These are phyloP conservation scores for Clonostachys rhizophaga DNA, from an alignment of 2,329 filamentous ascomycete species.

Conservation along the genomic window DNA sequence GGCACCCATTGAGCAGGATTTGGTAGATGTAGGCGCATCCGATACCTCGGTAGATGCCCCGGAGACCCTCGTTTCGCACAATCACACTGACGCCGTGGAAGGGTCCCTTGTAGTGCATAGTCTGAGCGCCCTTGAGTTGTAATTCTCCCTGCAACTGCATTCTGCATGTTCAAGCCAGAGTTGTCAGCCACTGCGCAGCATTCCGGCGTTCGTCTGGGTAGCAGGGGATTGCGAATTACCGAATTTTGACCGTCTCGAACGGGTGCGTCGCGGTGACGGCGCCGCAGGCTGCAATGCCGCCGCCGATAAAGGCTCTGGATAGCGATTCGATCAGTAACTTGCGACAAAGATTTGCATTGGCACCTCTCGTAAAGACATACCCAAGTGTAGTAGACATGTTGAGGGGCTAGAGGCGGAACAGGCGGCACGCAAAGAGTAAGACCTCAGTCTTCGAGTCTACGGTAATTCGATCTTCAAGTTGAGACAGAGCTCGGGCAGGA, in stretches of 20 bases:
- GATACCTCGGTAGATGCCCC: conserved; percentile 82
- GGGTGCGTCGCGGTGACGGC: conserved; percentile 97
- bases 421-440: too few species aligned
- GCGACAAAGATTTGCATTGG: not conserved
- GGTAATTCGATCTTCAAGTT: too few species aligned
- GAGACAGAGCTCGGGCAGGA: too few species aligned
- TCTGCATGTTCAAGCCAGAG: conserved; percentile 34
- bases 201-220: not conserved
- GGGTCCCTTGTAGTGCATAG: conserved; percentile 85
- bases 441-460: too few species aligned
- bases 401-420: not conserved
- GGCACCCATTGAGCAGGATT: conserved; percentile 92
- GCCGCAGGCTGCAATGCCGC: conserved; percentile 93
- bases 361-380: conserved; percentile 17
- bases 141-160: conserved; percentile 97
- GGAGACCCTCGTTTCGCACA: conserved; percentile 80
- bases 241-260: conserved; percentile 98
- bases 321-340: not conserved
- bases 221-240: conserved; percentile 44
- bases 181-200: not conserved
- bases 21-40: conserved; percentile 96
- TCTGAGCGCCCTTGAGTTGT: conserved; percentile 78
- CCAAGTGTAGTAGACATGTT: conserved; percentile 48
- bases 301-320: conserved; percentile 80
- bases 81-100: conserved; percentile 90